Percentiles rank a stretch among this genome's conserved stretches.
Conservation (phyloP, 805 yeast genomes). For the Nematodospora valgi region DNA sequence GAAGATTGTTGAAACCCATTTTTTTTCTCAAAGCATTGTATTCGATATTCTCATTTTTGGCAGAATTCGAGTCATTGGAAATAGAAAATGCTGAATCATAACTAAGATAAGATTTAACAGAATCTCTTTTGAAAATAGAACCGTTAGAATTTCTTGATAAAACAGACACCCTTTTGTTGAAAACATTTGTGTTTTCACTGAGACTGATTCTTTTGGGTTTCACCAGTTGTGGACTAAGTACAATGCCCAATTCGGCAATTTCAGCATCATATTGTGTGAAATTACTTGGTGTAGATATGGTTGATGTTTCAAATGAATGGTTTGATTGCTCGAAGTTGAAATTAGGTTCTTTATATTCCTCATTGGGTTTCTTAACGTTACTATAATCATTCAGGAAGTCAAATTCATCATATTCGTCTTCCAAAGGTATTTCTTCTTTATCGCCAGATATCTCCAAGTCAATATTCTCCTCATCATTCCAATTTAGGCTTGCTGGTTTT, state of each 20-base stretch:
- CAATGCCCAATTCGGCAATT: slow-evolving; percentile 41
- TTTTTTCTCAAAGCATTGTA: slow-evolving; percentile 42
- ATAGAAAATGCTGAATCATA: slow-evolving; percentile 56
- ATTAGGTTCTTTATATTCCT: slow-evolving; percentile 1
- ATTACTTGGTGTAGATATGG: slow-evolving; percentile 35
- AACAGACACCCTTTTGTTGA: slow-evolving; percentile 6
- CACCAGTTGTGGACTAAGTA: slow-evolving; percentile 35
- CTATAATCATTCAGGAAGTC: slow-evolving; percentile 1
- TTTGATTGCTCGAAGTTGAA: slow-evolving; percentile 3
- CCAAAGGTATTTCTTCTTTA: not conserved
- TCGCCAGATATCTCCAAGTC: slow-evolving; percentile 24
- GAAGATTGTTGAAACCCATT: slow-evolving; percentile 45
- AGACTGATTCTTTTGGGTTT: slow-evolving; percentile 25
- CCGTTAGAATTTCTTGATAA: slow-evolving; percentile 30
- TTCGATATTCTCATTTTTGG: slow-evolving; percentile 11
- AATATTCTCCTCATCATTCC: slow-evolving; percentile 37
- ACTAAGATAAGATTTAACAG: slow-evolving; percentile 51
- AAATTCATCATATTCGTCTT: slow-evolving; percentile 4
- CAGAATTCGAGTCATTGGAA: slow-evolving; percentile 16
- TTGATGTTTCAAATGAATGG: slow-evolving; percentile 12
- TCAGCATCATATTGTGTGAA: slow-evolving; percentile 38
- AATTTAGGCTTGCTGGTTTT: slow-evolving; percentile 37
- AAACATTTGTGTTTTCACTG: slow-evolving; percentile 12
- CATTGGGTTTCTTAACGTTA: not conserved
- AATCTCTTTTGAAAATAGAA: slow-evolving; percentile 33